Base-by-base conservation (phyloP, 1,139 yeast genomes). In the Candida pseudoviswanathii region DNA sequence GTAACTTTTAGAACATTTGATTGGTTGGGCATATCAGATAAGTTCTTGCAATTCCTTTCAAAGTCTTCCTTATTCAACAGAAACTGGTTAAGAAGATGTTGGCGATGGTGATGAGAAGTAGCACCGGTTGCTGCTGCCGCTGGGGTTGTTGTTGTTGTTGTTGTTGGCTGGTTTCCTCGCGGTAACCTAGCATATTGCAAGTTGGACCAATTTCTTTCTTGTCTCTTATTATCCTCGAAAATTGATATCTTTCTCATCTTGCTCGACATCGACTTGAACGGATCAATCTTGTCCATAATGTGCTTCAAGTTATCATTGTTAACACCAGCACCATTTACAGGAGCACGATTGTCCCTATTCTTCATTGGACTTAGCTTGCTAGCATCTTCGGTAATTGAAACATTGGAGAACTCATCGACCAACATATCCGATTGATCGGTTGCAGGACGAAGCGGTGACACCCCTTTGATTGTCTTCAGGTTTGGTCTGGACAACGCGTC, bases 211-310 rank as follows among this genome's bases (percentile, higher is more conserved):
- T 71, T 75, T 48, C 60, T 53, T 26, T 73, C 77, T 1, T 66
- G 54, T 65, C 61, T 11, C n/a, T 51, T 52, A 8, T 51, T 49
- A 56, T 76, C 81, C 42, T 75, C 76, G 50, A 62, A 77, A 8
- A 77, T 77, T 21, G 62, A 54, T 32, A 77, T 75, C 4, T 69
- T 71, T 42, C 67, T 68, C 45, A 63, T 67, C 44, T 64, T 67
- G 41, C 60, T 68, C 0, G 80, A 66, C 5, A 71, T 61, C 5
- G 69, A 62, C 44, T 59, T 68, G 26, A 77, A 59, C 1, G 81
- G 81, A 54, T 77, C 81, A 0, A 73, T 66, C 51, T 64, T 73
- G 25, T 74, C 79, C 34, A 75, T 71, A 29, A 74, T 59, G 1
- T 62, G 54, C 51, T 74, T 75, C 16, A 73, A 60, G 4, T 65